phyloP scores from a whole-genome alignment of 805 yeast genomes.

The Candida alai region DNA sequence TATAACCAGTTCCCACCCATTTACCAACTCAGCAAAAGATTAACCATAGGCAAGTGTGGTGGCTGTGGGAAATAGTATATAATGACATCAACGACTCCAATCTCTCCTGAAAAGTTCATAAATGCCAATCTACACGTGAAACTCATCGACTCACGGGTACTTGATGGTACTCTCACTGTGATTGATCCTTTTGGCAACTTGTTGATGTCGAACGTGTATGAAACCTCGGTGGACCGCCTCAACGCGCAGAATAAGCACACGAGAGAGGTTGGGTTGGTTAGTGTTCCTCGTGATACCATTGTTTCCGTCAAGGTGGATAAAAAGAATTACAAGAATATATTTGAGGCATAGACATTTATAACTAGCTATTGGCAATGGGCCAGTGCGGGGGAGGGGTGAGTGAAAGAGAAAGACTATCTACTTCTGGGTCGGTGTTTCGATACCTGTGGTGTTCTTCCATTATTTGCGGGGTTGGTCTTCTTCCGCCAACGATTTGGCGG shows the following conservation, averaged over 20 bases:
- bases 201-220: constrained; percentile 31
- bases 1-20: no score
- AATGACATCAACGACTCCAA: constrained; percentile 1
- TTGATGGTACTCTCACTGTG: constrained; percentile 38
- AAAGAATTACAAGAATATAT: constrained; percentile 13
- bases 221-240: constrained; percentile 27
- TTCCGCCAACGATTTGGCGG: no score
- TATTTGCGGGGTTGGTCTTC: no score
- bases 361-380: no score
- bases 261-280: constrained; percentile 51
- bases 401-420: no score
- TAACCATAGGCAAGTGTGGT: no score
- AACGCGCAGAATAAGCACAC: constrained; percentile 17
- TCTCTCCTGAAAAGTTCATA: constrained; percentile 22
- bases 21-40: no score
- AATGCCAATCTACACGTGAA: constrained; percentile 27
- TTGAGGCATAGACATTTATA: no score
- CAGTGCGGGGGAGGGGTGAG: no score
- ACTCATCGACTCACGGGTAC: constrained; percentile 26
- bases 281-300: constrained; percentile 45
- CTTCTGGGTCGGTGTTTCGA: no score
- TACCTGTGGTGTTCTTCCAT: no score
- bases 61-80: no score
- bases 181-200: constrained; percentile 43
- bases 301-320: constrained; percentile 21